phyloP scores from a whole-genome alignment of 768 basidiomycete species.

The Calocybe gangraenosa region DNA sequence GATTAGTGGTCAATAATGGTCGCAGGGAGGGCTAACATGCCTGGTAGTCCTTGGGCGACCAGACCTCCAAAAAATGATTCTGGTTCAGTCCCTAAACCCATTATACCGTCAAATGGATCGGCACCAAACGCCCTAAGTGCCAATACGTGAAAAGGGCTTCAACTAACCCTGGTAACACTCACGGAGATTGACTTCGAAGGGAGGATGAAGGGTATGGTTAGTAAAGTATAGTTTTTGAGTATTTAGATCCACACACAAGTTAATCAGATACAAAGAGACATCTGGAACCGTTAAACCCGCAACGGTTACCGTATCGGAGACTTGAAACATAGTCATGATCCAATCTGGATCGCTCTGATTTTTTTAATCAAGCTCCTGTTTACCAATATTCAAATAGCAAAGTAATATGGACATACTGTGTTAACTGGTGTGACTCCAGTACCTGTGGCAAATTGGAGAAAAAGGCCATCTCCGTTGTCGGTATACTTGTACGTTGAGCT shows the following conservation, averaged over 20 bases:
- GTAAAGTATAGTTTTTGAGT: no score
- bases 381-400: no score
- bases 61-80: conserved; percentile 45
- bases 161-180: no score
- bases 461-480: conserved; percentile 9
- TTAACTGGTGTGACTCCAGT: conserved; percentile 12
- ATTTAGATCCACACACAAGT: conserved; percentile 10
- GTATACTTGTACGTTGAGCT: conserved; percentile 14
- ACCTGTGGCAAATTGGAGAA: conserved; percentile 12
- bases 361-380: no score
- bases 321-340: conserved; percentile 38
- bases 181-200: conserved; percentile 40
- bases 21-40: conserved; percentile 23
- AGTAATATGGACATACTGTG: conserved; percentile 17
- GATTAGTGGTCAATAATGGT: background rate
- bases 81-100: conserved; percentile 46
- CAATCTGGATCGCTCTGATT: conserved; percentile 47
- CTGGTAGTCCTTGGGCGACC: conserved; percentile 41
- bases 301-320: conserved; percentile 43
- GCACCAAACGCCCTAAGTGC: background rate
- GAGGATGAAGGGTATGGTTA: no score
- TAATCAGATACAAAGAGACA: conserved; percentile 14
- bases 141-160: conserved; percentile 24
- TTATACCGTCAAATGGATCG: conserved; percentile 7
- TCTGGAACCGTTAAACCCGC: conserved; percentile 25